These are phyloP conservation scores for Pythium guiyangense DNA, from an alignment of 352 stramenopile genomes.

Conservation along the genomic window DNA sequence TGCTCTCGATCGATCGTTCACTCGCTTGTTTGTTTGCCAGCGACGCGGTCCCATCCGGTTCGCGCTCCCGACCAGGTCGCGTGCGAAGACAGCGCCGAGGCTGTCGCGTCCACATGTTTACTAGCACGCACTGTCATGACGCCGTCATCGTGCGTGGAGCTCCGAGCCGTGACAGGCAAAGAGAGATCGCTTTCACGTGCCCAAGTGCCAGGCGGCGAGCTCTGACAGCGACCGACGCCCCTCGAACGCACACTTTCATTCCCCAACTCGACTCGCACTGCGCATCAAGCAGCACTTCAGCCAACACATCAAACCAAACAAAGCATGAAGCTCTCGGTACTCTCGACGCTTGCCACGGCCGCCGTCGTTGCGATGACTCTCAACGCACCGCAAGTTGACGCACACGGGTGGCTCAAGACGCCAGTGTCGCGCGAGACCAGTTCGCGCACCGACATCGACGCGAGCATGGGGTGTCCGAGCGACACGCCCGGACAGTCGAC, in stretches of 20 bases:
- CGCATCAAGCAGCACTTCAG: neutral
- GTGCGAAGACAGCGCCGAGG: too few species aligned
- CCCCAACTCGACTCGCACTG: neutral
- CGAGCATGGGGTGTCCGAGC: conserved; percentile 20
- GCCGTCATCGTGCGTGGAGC: too few species aligned
- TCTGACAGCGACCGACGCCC: too few species aligned
- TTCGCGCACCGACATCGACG: conserved; percentile 24
- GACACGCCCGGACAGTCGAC: conserved; percentile 11
- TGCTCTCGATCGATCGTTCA: too few species aligned
- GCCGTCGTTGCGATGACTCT: neutral
- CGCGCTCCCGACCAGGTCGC: too few species aligned
- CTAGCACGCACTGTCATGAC: too few species aligned
- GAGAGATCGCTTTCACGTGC: too few species aligned
- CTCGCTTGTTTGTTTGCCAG: too few species aligned
- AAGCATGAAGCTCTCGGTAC: neutral
- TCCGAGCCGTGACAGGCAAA: too few species aligned
- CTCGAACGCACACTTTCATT: neutral
- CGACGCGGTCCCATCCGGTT: too few species aligned
- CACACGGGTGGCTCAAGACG: conserved; percentile 10
- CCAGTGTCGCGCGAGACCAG: conserved; percentile 16
- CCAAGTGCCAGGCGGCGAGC: too few species aligned
- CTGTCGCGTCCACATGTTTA: too few species aligned
- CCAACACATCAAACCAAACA: neutral
- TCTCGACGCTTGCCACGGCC: neutral
- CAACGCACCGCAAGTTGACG: neutral